Evolutionary conservation across 1,139 yeast species (phyloP), one percentile per base, ranked within the genome.

Genomic region (Lodderomyces metapsilosis): DNA sequence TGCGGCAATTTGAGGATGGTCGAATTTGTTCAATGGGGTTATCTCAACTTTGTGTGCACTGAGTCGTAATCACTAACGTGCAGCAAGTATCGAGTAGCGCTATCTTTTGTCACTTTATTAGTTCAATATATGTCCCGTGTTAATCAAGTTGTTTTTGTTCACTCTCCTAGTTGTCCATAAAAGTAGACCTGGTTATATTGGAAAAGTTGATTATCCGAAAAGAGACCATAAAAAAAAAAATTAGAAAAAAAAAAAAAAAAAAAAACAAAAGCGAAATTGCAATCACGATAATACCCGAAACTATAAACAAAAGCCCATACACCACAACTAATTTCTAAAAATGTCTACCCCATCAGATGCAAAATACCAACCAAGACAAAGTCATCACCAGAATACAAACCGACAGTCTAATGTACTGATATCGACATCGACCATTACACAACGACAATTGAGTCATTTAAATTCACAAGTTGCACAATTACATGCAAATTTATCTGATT

Each of bases 391-490:
- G 32, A 24, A 13, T 15, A 7, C 32, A 15, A 18, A 28, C n/a
- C 32, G 18, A 11, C 17, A 28, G 32, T 16, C 32, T 5, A 15
- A 28, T 28, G 32, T 28, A 28, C 36, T 10, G 15, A 25, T 23
- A 8, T 39, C 44, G 4, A 36, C 42, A 12, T 39, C 45, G 22
- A 17, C 38, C 1, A 32, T 32, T 21, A 44, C 48, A n/a, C 47
- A 78, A 42, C 69, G 84, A 20, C 86, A 81, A 52, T 57, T 81
- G 45, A 67, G 80, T 31, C 85, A 80, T 54, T 62, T 82, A 41
- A 80, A 80, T 51, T 74, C 84, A 17, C 87, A 82, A 54, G 66
- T 82, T 25, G 81, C 83, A 0, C 82, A 78, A 51, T 63, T 82
- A 10, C 82, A 80, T 47, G 79, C 84, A 5, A 80, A 81, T 50